Evolutionary conservation across 2,329 filamentous ascomycete genomes (phyloP).

Genomic region (Clonostachys solani): DNA sequence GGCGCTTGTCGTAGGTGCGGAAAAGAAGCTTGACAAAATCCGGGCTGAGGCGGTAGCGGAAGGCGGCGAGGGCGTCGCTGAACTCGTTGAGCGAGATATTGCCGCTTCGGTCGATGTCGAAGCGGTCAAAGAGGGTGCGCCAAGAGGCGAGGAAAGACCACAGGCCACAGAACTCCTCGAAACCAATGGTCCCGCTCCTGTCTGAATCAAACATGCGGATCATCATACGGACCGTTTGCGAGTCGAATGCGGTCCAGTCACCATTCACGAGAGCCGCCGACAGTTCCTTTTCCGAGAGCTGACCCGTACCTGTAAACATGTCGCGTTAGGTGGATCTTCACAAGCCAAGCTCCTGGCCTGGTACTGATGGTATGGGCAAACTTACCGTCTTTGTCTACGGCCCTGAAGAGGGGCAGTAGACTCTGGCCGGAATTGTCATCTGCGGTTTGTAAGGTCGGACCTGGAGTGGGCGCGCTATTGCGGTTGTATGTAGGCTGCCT

Average conservation of each 20-base stretch:
- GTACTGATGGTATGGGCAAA: slow-evolving; percentile 3
- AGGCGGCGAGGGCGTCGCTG: slow-evolving; percentile 82
- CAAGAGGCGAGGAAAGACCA: slow-evolving; percentile 96
- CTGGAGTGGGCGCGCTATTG: slow-evolving; percentile 43
- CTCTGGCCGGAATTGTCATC: slow-evolving; percentile 59
- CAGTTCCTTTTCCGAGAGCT: slow-evolving; percentile 82
- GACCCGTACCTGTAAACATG: slow-evolving; percentile 56
- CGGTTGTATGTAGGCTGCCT: too few species aligned
- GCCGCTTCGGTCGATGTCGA: slow-evolving; percentile 82
- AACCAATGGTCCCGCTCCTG: slow-evolving; percentile 82
- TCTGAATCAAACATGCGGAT: slow-evolving; percentile 99
- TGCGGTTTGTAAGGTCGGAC: slow-evolving; percentile 61
- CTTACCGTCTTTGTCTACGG: slow-evolving; percentile 81
- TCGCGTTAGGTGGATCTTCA: not conserved
- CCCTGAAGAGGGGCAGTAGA: slow-evolving; percentile 80
- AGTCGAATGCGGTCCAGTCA: slow-evolving; percentile 91
- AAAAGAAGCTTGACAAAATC: slow-evolving; percentile 84
- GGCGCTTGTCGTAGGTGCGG: slow-evolving; percentile 78
- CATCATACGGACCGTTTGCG: slow-evolving; percentile 96
- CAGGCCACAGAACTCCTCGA: slow-evolving; percentile 92
- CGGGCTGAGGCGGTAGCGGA: slow-evolving; percentile 85
- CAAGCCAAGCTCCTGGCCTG: not conserved
- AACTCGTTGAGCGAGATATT: slow-evolving; percentile 87
- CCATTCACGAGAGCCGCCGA: slow-evolving; percentile 91
- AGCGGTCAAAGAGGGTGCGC: slow-evolving; percentile 91